Conservation (phyloP, 2,329 filamentous ascomycete species). For the Ceratocystis colombiana region DNA sequence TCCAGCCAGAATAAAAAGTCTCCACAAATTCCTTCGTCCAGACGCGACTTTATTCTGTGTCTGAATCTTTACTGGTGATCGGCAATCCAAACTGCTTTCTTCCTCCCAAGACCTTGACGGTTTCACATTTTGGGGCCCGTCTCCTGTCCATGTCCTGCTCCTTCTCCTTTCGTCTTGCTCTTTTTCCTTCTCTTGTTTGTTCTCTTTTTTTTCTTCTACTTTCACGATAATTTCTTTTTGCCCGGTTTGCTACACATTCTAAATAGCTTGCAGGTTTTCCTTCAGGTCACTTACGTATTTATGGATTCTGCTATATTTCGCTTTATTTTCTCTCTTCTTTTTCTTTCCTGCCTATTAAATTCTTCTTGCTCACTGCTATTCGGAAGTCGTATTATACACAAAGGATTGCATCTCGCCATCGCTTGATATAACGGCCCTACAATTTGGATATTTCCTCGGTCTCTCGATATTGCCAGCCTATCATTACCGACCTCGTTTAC, state of each 20-base stretch:
- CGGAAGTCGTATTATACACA: no score
- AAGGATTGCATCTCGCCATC: no score
- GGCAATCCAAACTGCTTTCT: background rate
- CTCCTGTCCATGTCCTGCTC: background rate
- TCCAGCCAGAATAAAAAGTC: background rate
- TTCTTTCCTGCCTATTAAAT: background rate
- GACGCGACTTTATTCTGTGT: background rate
- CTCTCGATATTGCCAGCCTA: no score
- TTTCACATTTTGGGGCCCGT: slow-evolving; percentile 15
- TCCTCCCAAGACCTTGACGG: slow-evolving; percentile 6
- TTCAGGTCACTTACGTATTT: background rate
- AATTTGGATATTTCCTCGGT: no score
- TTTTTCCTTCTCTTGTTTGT: background rate
- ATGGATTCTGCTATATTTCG: background rate
- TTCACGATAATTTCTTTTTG: background rate
- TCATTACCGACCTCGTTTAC: no score
- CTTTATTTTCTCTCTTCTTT: background rate
- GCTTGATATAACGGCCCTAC: no score
- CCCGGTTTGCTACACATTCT: background rate
- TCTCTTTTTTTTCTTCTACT: background rate
- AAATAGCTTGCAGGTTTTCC: no score
- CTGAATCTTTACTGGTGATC: background rate
- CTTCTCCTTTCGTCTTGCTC: background rate
- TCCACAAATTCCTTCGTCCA: background rate
- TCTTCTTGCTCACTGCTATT: background rate